Conservation (phyloP, 805 yeast species). For the Suhomyces tanzawaensis region DNA sequence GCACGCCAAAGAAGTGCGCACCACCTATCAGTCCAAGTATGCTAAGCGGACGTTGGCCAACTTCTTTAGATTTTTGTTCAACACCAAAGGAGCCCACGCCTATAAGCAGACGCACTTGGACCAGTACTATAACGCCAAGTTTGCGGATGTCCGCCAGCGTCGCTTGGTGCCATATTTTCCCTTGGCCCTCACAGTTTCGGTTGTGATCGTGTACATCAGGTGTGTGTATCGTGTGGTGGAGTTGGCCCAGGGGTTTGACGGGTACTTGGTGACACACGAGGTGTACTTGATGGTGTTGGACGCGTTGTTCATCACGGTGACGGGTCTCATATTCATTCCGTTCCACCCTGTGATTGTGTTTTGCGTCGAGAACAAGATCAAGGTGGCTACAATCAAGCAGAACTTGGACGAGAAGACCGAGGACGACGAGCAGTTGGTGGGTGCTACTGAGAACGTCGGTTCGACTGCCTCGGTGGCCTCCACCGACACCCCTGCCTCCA, state of each 20-base stretch:
- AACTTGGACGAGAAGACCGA: conserved; percentile 21
- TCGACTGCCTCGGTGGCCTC: too few relatives aligned
- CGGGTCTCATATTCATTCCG: conserved; percentile 13
- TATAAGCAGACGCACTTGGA: conserved; percentile 7
- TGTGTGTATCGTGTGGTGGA: conserved; percentile 17
- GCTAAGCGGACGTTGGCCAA: conserved; percentile 3
- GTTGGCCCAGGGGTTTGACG: conserved; percentile 15
- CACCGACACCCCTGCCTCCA: too few relatives aligned
- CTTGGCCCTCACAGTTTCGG: conserved; percentile 6
- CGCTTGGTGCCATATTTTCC: conserved; percentile 6
- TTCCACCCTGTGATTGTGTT: conserved; percentile 19
- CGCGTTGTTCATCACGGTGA: conserved; percentile 14
- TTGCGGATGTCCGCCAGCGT: conserved; percentile 5
- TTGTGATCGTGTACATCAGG: conserved; percentile 7
- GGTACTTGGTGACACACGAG: conserved; percentile 17
- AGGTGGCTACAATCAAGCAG: conserved; percentile 7
- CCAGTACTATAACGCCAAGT: conserved; percentile 7
- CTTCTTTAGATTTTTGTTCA: conserved; percentile 7
- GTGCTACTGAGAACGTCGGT: too few relatives aligned
- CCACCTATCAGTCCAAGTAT: conserved; percentile 1
- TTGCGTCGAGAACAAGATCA: conserved; percentile 10
- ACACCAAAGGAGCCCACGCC: conserved; percentile 4
- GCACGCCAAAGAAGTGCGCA: conserved; percentile 14
- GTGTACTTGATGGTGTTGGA: conserved; percentile 16
- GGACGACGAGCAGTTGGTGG: too few relatives aligned